A percentile compares a stretch with the other conserved stretches of the same genome.
Conservation (phyloP, 352 stramenopile genomes). For the Phytophthora pisi region DNA sequence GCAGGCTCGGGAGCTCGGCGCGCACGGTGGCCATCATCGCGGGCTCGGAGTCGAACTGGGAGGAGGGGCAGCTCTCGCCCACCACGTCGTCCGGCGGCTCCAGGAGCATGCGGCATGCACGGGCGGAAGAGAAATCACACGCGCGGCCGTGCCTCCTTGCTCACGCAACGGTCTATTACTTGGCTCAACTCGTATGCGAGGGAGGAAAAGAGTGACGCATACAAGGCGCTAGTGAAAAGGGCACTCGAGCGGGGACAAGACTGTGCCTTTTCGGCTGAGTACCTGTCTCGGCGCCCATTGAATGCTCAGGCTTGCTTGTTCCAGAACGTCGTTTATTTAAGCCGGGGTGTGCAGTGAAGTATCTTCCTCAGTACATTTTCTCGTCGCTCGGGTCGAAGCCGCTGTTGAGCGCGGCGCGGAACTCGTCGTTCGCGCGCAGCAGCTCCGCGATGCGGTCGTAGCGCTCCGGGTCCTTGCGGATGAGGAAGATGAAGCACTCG, state of each 20-base stretch:
- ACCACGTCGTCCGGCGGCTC: slow-evolving; percentile 40
- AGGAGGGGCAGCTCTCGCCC: slow-evolving; percentile 35
- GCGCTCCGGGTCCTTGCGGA: slow-evolving; percentile 83
- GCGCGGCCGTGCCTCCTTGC: not conserved
- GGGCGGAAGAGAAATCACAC: slow-evolving; percentile 18
- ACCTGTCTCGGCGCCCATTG: not conserved
- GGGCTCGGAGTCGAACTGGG: slow-evolving; percentile 29
- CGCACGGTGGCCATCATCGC: slow-evolving; percentile 26
- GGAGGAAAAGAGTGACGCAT: slow-evolving; percentile 15
- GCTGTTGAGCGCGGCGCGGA: slow-evolving; percentile 85
- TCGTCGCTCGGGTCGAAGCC: slow-evolving; percentile 89
- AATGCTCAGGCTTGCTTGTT: slow-evolving; percentile 24
- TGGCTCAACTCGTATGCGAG: slow-evolving; percentile 13
- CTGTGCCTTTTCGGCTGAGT: slow-evolving; percentile 4
- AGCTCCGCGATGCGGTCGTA: slow-evolving; percentile 86
- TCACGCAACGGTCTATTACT: slow-evolving; percentile 12
- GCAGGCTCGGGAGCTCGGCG: slow-evolving; percentile 2
- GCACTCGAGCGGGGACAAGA: slow-evolving; percentile 11
- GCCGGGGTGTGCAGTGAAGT: not conserved
- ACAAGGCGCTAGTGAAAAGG: slow-evolving; percentile 2
- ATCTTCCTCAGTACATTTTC: slow-evolving; percentile 75
- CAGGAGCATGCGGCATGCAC: slow-evolving; percentile 38
- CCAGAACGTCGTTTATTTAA: slow-evolving; percentile 20
- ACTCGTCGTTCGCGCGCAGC: slow-evolving; percentile 85
- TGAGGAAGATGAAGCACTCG: slow-evolving; percentile 91